Base-by-base conservation (phyloP, 192 early-diverging fungal species). In the Rhizoclosmatium globosum region DNA sequence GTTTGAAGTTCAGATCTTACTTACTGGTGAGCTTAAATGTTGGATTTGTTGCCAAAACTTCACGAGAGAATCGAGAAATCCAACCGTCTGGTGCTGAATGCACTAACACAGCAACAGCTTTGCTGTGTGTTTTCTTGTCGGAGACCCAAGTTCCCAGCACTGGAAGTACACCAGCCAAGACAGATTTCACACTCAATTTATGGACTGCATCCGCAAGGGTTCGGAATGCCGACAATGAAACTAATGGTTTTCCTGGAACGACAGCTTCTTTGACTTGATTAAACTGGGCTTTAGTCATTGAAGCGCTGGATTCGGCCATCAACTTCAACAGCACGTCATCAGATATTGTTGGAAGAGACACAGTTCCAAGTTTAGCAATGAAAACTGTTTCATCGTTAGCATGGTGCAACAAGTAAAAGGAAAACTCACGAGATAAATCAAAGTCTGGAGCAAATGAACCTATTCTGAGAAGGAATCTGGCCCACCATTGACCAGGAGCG, bases 121-220 rank as follows among this genome's bases (percentile, higher is more conserved):
- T 9, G 19, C 19, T 44, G n/a, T 74, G n/a, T 4, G 58, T 39
- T 44, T 47, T 60, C 43, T 46, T 60, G 7, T 74, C 73, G 6
- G 58, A 56, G n/a, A 74, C 73, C 73, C 73, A 74, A 13, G n/a
- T 15, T 39, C 73, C 73, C 19, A 74, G 42, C 9, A 42, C 9
- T 43, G 73, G 73, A 11, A 74, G 45, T 39, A 74, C 45, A 31
- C 59, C 57, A 6, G 38, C 31, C 60, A 62, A 62, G 19, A 62
- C 45, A 6, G 31, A 19, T n/a, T 74, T 43, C 15, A 74, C 45
- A 2, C 73, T 59, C 4, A 74, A 7, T 7, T 60, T 74, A 38
- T 58, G 73, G 11, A 74, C 73, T 19, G 73, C 73, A 58, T 74
- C 73, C 42, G 73, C 23, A n/a, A 74, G n/a, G 6, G 73, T 74